Conservation (phyloP, 75 land plant genomes). For the Sequoiadendron giganteum region DNA sequence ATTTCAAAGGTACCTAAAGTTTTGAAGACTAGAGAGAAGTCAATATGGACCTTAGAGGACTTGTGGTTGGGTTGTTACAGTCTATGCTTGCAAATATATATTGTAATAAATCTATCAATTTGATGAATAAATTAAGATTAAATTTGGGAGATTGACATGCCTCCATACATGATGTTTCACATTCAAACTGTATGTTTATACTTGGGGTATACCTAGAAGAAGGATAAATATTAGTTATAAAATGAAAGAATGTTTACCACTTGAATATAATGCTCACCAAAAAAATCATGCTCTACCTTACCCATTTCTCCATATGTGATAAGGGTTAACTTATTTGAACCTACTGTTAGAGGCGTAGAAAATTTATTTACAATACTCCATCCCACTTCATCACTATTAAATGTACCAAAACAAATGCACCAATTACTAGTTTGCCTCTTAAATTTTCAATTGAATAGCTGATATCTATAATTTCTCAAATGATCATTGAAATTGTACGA, state of each 20-base stretch:
- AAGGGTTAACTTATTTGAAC: conserved; percentile 19
- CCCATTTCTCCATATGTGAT: conserved; percentile 55
- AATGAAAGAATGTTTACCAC: conserved; percentile 13
- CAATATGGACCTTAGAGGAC: neutral
- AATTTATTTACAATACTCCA: conserved; percentile 27
- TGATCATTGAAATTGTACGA: neutral
- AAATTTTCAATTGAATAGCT: neutral
- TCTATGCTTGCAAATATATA: neutral
- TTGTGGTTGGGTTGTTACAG: neutral
- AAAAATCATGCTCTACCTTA: conserved; percentile 40
- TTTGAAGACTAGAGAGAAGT: no score
- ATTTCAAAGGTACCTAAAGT: no score
- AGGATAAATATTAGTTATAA: neutral
- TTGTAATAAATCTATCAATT: neutral
- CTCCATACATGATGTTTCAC: neutral
- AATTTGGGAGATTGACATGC: neutral
- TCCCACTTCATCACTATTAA: conserved; percentile 33
- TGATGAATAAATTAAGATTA: neutral
- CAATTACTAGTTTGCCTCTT: neutral
- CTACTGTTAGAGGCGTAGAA: conserved; percentile 37
- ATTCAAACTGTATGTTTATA: neutral
- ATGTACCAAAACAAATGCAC: neutral
- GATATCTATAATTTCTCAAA: neutral
- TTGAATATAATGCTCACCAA: conserved; percentile 25
- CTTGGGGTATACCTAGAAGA: neutral